These are phyloP conservation scores for Lactarius sp. DNA, from an alignment of 768 basidiomycete genomes.

Conservation along the genomic window DNA sequence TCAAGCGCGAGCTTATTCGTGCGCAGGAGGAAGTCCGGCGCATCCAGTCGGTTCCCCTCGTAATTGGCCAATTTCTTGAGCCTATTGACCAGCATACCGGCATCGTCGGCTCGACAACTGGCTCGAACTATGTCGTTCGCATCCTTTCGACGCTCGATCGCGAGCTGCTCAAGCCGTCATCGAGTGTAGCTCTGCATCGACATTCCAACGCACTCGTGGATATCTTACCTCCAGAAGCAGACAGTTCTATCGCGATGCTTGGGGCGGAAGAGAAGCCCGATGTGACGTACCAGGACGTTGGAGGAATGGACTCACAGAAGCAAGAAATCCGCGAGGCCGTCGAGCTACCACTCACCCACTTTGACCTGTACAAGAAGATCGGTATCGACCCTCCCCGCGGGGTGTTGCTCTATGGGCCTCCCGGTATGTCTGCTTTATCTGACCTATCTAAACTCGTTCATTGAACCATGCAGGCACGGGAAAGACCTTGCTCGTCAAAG, in stretches of 20 bases:
- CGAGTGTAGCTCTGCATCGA: constrained; percentile 96
- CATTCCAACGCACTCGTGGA: constrained; percentile 99
- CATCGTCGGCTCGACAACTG: constrained; percentile 96
- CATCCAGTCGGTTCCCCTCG: constrained; percentile 96
- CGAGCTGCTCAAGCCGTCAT: constrained; percentile 94
- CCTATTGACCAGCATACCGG: constrained; percentile 96
- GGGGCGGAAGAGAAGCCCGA: constrained; percentile 93
- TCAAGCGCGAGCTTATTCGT: constrained; percentile 95
- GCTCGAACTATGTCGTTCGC: constrained; percentile 96
- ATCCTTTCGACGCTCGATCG: constrained; percentile 96
- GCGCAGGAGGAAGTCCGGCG: constrained; percentile 99
- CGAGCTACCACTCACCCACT: constrained; percentile 93
- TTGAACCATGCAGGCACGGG: constrained; percentile 67
- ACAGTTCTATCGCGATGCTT: constrained; percentile 94
- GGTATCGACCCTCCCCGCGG: constrained; percentile 98
- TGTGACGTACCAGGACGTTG: constrained; percentile 89
- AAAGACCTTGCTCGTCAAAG: constrained; percentile 98
- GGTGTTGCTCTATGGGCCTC: constrained; percentile 94
- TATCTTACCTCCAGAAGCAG: constrained; percentile 96
- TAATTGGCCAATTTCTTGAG: constrained; percentile 99
- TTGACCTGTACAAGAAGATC: constrained; percentile 98
- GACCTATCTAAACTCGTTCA: neutral
- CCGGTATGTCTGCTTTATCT: constrained; percentile 47
- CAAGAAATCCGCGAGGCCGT: constrained; percentile 99
- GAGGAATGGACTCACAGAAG: constrained; percentile 96